phyloP scores from a whole-genome alignment of 2,329 filamentous ascomycete genomes.

The Diaporthe longicolla region DNA sequence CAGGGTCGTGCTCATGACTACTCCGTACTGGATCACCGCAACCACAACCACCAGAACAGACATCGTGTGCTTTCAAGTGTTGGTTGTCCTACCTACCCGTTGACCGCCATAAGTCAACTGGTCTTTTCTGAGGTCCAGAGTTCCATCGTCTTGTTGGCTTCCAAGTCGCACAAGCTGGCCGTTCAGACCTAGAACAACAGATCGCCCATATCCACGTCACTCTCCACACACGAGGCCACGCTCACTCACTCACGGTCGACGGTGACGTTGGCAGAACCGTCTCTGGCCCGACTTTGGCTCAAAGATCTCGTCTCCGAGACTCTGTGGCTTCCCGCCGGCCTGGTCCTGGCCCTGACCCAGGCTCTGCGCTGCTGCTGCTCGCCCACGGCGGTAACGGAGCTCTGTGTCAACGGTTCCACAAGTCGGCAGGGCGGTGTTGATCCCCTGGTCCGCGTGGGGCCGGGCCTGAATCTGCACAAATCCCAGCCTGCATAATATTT shows the following conservation, averaged over 20 bases:
- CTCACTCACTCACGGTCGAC: not conserved
- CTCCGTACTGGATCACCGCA: slow-evolving; percentile 1
- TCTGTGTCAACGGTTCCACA: slow-evolving; percentile 38
- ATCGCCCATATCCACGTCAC: slow-evolving; percentile 30
- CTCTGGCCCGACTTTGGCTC: not conserved
- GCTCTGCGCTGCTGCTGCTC: slow-evolving; percentile 1
- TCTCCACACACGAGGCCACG: not conserved
- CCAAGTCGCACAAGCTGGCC: slow-evolving; percentile 4
- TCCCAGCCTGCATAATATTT: slow-evolving; percentile 39
- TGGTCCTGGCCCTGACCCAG: slow-evolving; percentile 26
- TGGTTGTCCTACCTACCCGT: not conserved
- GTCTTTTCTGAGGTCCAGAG: not conserved
- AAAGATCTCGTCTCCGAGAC: slow-evolving; percentile 8
- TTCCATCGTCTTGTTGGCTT: slow-evolving; percentile 7
- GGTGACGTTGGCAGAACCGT: slow-evolving; percentile 14
- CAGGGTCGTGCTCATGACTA: slow-evolving; percentile 21
- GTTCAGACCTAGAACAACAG: slow-evolving; percentile 1
- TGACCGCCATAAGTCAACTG: slow-evolving; percentile 27
- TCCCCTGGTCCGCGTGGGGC: slow-evolving; percentile 35
- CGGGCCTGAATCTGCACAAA: slow-evolving; percentile 36
- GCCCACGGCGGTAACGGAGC: slow-evolving; percentile 41
- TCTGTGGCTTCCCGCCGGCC: slow-evolving; percentile 31
- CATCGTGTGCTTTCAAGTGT: slow-evolving; percentile 22
- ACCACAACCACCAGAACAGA: slow-evolving; percentile 26
- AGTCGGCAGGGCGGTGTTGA: slow-evolving; percentile 33